Base-by-base conservation (phyloP, 129 eudicot genomes). In the Smallanthus sonchifolius region DNA sequence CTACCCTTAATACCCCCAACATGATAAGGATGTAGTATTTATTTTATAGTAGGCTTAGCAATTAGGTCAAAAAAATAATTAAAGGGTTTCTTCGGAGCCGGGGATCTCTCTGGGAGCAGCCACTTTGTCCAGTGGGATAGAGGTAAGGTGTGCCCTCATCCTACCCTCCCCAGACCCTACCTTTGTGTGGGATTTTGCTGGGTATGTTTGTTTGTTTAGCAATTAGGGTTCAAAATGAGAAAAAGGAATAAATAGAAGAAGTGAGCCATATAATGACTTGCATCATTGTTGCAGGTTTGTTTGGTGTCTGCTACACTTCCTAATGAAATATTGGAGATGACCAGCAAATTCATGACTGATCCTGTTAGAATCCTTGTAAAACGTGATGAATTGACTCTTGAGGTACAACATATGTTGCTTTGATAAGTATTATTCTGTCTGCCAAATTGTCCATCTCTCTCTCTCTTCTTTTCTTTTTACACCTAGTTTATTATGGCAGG, bases 311-410 rank as follows among this genome's bases (percentile, higher is more conserved):
- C 98, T 39, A 93, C 98, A 24, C 96, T 93, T 68, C 98, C 98
- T 19, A 93, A 93, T 78, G 98, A 93, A 82, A 93, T 93, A 73
- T 70, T 93, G 85, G 98, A 93, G 84, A 93, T 93, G 4, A 93
- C 98, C 35, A 87, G 92, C 86, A 93, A 93, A 78, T 93, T 93
- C 85, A 93, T 93, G 98, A 93, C 98, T 10, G 98, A 93, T 82
- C 98, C 98, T 76, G 98, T 93, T 47, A 85, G 95, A 32, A 93
- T 93, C 78, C 95, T 93, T 59, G 98, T 93, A 47, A 93, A 93
- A 77, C 98, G 98, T 87, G 98, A 93, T 93, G 98, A 93, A 56
- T 75, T 93, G 87, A 93, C 98, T 48, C 87, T 93, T 32, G 98
- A 93, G 92, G 98, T 83, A 79, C 44, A 59, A 20, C 34, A 35